Evolutionary conservation across 2,329 filamentous ascomycete genomes (phyloP).

Genomic region (Parafenestella ontariensis): DNA sequence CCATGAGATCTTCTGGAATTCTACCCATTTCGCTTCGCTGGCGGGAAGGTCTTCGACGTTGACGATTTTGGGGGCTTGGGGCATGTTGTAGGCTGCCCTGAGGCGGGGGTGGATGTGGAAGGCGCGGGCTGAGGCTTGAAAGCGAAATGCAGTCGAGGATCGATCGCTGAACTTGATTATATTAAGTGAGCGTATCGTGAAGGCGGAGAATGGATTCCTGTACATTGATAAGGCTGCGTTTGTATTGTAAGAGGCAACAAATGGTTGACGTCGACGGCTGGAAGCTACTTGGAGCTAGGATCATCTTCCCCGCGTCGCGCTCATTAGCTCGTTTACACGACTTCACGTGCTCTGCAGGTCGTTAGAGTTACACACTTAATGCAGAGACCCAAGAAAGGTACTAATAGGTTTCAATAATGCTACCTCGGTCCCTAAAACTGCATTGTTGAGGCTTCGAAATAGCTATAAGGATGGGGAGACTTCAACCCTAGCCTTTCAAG

Average conservation of each 20-base stretch:
- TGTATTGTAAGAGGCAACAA: neutral
- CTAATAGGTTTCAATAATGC: neutral
- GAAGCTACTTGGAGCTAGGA: conserved; percentile 3
- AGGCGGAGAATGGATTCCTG: neutral
- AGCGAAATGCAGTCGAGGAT: neutral
- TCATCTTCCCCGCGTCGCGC: conserved; percentile 15
- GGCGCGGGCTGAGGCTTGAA: neutral
- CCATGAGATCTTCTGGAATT: conserved; percentile 63
- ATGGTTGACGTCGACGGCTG: conserved; percentile 16
- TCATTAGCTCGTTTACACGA: conserved; percentile 9
- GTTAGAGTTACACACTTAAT: too few species aligned
- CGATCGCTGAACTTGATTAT: neutral
- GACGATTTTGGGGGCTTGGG: conserved; percentile 37
- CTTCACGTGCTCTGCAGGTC: conserved; percentile 6
- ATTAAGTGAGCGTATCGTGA: neutral
- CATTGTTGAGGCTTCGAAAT: neutral
- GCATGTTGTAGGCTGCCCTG: conserved; percentile 42
- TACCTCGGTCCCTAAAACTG: neutral
- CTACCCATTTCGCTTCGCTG: conserved; percentile 64
- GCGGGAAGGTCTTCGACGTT: conserved; percentile 57
- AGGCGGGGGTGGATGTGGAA: conserved; percentile 20
- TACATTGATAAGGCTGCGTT: conserved; percentile 8
- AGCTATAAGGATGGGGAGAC: neutral
- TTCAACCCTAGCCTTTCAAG: neutral
- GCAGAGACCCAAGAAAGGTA: neutral